Evolutionary conservation across 768 basidiomycete genomes (phyloP), one percentile per base, ranked within the genome.

Genomic region (Boletus bicolor): DNA sequence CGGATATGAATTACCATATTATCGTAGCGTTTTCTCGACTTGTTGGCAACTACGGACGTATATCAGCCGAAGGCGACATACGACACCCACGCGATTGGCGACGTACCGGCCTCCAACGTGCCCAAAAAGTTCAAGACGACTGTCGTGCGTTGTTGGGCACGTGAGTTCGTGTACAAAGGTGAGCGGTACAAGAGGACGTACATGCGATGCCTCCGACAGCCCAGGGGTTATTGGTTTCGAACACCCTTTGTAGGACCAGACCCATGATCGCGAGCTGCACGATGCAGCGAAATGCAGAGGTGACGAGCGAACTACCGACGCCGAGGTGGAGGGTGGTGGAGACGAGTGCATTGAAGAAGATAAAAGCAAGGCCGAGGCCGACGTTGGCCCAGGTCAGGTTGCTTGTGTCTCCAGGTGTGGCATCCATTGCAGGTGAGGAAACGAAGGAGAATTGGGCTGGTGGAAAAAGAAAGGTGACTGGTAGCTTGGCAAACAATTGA

Each of bases 251-350:
- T 21, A 93, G 69, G 8, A 93, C 64, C 24, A 83, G 72, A 0
- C 85, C 88, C 56, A 94, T 86, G 14, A 91, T 70, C 15, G 83
- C 82, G 21, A 95, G 81, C 72, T 95, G 93, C 9, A 87, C 72
- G 19, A 90, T 74, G 67, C 93, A 95, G 68, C 93, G 76, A 42
- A 85, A 53, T 0, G 90, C 85, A 0, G 91, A 83, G 8, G 84
- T 80, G 21, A 89, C 63, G 24, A 95, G 79, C 6, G 85, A 84
- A 0, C 76, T 68, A 1, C 86, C 89, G 43, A 93, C 76, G 3
- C 84, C 88, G 19, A 95, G 81, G 5, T 83, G 76, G 56, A 92
- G 80, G 1, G 76, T 59, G 7, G 77, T 72, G 2, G 92, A 93
- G 7, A 93, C 57, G 24, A 82, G 57, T 6, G 86, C 81, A 73